Evolutionary conservation across 139 green algal species (phyloP).

Genomic region (Micractinium conductrix): DNA sequence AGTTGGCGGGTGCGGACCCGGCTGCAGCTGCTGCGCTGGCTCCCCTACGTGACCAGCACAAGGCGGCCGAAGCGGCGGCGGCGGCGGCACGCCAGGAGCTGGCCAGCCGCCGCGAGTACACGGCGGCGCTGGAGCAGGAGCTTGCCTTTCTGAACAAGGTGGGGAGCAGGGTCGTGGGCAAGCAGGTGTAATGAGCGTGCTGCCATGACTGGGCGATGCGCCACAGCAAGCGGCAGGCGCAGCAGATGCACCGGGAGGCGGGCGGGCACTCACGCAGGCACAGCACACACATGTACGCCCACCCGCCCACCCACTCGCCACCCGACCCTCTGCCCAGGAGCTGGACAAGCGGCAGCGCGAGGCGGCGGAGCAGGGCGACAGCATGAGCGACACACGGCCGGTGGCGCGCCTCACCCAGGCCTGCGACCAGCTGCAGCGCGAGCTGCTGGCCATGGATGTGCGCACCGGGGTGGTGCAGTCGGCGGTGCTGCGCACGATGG

Average conservation of each 20-base stretch:
- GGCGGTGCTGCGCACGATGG: background rate
- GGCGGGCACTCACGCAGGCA: background rate
- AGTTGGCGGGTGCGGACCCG: background rate
- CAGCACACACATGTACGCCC: background rate
- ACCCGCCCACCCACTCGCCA: background rate
- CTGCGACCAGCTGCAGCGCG: constrained; percentile 68
- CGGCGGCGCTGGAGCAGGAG: constrained; percentile 27
- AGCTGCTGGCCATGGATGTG: constrained; percentile 77
- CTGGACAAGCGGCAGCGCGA: constrained; percentile 68
- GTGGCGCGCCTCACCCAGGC: constrained; percentile 77
- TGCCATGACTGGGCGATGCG: too few species aligned
- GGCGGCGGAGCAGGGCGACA: constrained; percentile 79
- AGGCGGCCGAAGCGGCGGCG: background rate
- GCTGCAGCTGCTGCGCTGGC: background rate
- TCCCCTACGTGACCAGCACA: background rate
- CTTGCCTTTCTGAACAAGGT: constrained; percentile 34
- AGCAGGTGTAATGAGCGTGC: too few species aligned
- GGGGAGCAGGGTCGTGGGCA: too few species aligned
- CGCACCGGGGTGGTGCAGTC: constrained; percentile 40
- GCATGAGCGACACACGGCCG: constrained; percentile 79
- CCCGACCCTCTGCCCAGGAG: constrained; percentile 36
- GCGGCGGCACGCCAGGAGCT: constrained; percentile 5
- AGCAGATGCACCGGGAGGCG: background rate
- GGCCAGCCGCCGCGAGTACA: background rate
- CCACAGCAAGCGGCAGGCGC: background rate